These are phyloP conservation scores for Eucalyptus pauciflora DNA, from an alignment of 345 rosid species.

Conservation along the genomic window DNA sequence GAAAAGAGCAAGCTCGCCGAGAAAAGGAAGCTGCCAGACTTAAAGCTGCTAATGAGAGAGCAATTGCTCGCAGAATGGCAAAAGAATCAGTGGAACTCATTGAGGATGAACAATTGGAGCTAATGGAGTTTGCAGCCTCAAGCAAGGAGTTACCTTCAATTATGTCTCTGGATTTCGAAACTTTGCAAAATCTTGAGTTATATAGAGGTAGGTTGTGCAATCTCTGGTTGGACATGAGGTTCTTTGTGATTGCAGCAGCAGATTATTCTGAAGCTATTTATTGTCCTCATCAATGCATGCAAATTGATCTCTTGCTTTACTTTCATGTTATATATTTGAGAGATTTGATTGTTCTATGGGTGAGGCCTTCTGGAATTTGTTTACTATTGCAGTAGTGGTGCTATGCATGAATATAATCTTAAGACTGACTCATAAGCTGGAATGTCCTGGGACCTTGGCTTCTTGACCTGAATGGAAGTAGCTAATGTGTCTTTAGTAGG, in stretches of 20 bases:
- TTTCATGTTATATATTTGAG: neutral
- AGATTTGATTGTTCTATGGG: neutral
- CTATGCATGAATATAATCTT: neutral
- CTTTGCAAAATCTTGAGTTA: constrained; percentile 59
- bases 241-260: neutral
- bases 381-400: neutral
- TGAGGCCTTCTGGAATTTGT: neutral
- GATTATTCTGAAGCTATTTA: neutral
- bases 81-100: constrained; percentile 78
- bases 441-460: neutral
- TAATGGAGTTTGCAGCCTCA: constrained; percentile 76
- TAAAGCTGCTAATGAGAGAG: constrained; percentile 86
- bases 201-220: constrained; percentile 44
- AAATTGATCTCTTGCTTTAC: neutral
- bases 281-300: neutral
- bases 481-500: neutral
- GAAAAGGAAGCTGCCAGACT: constrained; percentile 74
- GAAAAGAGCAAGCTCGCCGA: constrained; percentile 74
- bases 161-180: constrained; percentile 58
- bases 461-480: neutral
- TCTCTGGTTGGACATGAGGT: neutral
- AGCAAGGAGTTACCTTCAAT: constrained; percentile 61
- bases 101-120: constrained; percentile 86
- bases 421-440: neutral
- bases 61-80: constrained; percentile 80